Percentiles rank a stretch among this genome's conserved stretches.
These are phyloP conservation scores for Leucosporidium yakuticum DNA, from an alignment of 768 basidiomycete species.

Conservation along the genomic window DNA sequence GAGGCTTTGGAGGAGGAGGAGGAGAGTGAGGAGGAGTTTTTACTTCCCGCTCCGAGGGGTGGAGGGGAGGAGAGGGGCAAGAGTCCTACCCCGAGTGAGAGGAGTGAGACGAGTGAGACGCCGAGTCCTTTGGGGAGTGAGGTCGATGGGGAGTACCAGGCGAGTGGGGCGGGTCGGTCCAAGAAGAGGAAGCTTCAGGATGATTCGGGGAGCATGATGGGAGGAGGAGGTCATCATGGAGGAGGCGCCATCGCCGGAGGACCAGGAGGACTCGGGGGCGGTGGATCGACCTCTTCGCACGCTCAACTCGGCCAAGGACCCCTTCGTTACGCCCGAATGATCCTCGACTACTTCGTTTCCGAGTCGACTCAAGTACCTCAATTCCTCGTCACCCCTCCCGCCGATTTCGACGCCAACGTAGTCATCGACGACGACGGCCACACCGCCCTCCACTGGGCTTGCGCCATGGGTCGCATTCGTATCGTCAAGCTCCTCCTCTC, in stretches of 20 bases:
- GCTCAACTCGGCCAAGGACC: conserved; percentile 40
- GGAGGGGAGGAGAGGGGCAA: conserved; percentile 60
- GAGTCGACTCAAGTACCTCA: conserved; percentile 87
- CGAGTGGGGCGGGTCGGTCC: conserved; percentile 4
- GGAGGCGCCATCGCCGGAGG: conserved; percentile 8
- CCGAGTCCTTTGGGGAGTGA: conserved; percentile 68
- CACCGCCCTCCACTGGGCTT: conserved; percentile 95
- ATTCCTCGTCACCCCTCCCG: conserved; percentile 76
- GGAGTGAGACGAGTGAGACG: conserved; percentile 80
- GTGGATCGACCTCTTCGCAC: conserved; percentile 13
- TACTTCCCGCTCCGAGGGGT: too few relatives aligned
- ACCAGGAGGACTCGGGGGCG: conserved; percentile 9
- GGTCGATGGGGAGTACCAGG: conserved; percentile 15
- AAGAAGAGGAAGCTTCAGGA: conserved; percentile 12
- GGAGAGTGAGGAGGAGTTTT: conserved; percentile 1
- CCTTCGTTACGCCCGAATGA: conserved; percentile 74
- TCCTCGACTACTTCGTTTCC: conserved; percentile 97
- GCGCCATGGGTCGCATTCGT: conserved; percentile 95
- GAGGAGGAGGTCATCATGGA: conserved; percentile 11
- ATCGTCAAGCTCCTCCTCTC: conserved; percentile 90
- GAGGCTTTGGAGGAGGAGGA: conserved; percentile 5
- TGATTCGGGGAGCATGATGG: not conserved
- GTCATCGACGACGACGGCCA: conserved; percentile 98
- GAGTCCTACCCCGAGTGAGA: conserved; percentile 81
- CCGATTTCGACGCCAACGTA: conserved; percentile 90